Conservation (phyloP, 164 flowering plant genomes). For the Brasenia schreberi region DNA sequence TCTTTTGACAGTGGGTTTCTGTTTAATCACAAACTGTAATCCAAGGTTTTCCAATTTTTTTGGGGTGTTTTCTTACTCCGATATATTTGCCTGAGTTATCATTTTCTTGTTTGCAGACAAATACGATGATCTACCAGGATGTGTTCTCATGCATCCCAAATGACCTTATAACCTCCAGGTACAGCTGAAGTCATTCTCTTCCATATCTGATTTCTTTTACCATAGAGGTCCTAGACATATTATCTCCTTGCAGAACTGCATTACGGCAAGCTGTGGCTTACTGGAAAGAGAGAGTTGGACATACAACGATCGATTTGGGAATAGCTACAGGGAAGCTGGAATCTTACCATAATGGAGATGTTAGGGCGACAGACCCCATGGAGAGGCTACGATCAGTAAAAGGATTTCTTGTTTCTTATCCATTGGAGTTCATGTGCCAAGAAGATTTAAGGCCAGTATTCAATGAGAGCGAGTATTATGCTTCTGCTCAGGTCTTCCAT, state of each 20-base stretch:
- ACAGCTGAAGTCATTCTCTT: conserved; percentile 2
- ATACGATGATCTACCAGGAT: conserved; percentile 78
- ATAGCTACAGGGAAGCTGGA: conserved; percentile 72
- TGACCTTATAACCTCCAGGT: conserved; percentile 88
- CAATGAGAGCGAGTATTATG: conserved; percentile 86
- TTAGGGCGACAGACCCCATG: conserved; percentile 43
- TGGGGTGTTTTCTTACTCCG: no score
- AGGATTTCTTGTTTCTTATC: conserved; percentile 91
- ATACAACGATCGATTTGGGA: conserved; percentile 89
- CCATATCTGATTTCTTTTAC: background rate
- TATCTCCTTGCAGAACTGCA: conserved; percentile 35
- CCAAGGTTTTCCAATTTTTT: no score
- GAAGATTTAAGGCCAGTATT: conserved; percentile 96
- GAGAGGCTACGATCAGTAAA: conserved; percentile 55
- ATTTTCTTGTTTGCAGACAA: conserved; percentile 35
- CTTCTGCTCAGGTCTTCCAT: conserved; percentile 85
- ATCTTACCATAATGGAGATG: conserved; percentile 50
- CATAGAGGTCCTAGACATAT: background rate
- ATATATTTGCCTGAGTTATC: no score
- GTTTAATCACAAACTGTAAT: no score
- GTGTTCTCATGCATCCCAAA: conserved; percentile 89
- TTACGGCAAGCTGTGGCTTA: conserved; percentile 53
- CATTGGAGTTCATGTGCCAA: conserved; percentile 77
- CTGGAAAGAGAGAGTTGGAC: conserved; percentile 75
- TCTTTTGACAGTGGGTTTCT: no score